phyloP scores from a whole-genome alignment of 2,329 filamentous ascomycete species.

The Monosporascus sp. region DNA sequence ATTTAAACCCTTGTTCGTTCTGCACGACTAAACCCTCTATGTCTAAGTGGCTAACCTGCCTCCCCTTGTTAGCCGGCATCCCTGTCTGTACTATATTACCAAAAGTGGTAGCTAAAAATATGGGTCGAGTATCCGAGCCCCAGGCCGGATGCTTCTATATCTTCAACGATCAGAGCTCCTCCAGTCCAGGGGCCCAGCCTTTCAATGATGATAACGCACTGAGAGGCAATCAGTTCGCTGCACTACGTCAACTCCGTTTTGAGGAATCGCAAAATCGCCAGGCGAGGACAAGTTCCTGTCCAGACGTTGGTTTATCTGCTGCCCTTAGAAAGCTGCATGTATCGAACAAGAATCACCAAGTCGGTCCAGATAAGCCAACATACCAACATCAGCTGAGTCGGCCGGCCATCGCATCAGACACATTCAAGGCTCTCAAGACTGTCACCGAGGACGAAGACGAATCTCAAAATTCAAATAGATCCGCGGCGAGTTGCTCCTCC shows the following conservation, averaged over 20 bases:
- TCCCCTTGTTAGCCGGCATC: slow-evolving; percentile 1
- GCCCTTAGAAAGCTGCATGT: slow-evolving; percentile 28
- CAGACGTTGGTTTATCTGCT: slow-evolving; percentile 24
- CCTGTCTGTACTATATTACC: slow-evolving; percentile 12
- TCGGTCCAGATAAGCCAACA: slow-evolving; percentile 8
- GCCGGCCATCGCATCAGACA: slow-evolving; percentile 18
- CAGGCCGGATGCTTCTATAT: slow-evolving; percentile 15
- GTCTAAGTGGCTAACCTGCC: slow-evolving; percentile 10
- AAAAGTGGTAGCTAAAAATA: slow-evolving; percentile 9
- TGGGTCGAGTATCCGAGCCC: slow-evolving; percentile 17
- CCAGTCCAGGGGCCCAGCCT: slow-evolving; percentile 14
- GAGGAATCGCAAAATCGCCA: slow-evolving; percentile 23
- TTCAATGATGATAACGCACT: slow-evolving; percentile 5
- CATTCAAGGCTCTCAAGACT: slow-evolving; percentile 24
- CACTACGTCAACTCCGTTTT: slow-evolving; percentile 25
- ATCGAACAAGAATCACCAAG: slow-evolving; percentile 7
- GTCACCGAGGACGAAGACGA: slow-evolving; percentile 25
- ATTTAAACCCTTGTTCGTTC: slow-evolving; percentile 16
- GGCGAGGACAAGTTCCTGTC: slow-evolving; percentile 9
- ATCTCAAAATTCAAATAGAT: slow-evolving; percentile 9
- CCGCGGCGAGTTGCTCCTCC: slow-evolving; percentile 9
- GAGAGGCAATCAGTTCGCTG: slow-evolving; percentile 7
- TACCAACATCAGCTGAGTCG: slow-evolving; percentile 14
- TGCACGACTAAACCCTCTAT: slow-evolving; percentile 14
- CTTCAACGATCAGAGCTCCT: slow-evolving; percentile 19